Base-by-base conservation (phyloP, 805 yeast genomes). In the Wickerhamiella hasegawae region DNA sequence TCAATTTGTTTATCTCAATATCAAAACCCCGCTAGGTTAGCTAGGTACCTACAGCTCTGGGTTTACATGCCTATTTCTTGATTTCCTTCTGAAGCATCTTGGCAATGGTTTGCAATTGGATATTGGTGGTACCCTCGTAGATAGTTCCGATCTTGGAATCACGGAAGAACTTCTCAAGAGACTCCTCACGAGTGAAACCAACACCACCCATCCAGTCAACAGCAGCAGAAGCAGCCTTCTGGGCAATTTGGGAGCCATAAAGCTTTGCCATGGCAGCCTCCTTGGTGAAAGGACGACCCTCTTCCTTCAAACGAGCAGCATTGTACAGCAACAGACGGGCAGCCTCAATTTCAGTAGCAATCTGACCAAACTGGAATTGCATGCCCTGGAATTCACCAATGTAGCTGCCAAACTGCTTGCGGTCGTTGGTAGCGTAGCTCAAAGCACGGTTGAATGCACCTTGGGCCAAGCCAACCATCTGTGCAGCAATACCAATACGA, bases 191-290 rank as follows among this genome's bases (percentile, higher is more conserved):
- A 18, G 66, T 61, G 48, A 60, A 61, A 14, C 66, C 66, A 16
- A 62, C 64, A 16, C 66, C 66, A 18, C 66, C 66, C 65, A 62
- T 60, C 61, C 66, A 63, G 40, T 61, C 66, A 18, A 61, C 61
- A 12, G 66, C 66, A 37, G 51, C 46, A 8, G 62, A 54, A 17
- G 66, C 49, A 2, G 60, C 52, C 35, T 47, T 48, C 33, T 58
- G 62, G 6, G 66, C 66, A 17, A 58, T 53, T 37, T 56, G 59
- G 14, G 62, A 52, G 36, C 63, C 56, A 41, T 58, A 57, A 16
- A 59, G 49, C 47, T 61, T 61, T 32, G 66, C 65, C 64, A 61
- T 60, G 12, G 66, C 66, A 2, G 66, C 66, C 46, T 61, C 62
- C 48, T 58, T 57, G 29, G 55, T 54, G 42, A 61, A 61, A 15